Evolutionary conservation across 2,329 filamentous ascomycete genomes (phyloP).

Genomic region (Trichoderma koningii): DNA sequence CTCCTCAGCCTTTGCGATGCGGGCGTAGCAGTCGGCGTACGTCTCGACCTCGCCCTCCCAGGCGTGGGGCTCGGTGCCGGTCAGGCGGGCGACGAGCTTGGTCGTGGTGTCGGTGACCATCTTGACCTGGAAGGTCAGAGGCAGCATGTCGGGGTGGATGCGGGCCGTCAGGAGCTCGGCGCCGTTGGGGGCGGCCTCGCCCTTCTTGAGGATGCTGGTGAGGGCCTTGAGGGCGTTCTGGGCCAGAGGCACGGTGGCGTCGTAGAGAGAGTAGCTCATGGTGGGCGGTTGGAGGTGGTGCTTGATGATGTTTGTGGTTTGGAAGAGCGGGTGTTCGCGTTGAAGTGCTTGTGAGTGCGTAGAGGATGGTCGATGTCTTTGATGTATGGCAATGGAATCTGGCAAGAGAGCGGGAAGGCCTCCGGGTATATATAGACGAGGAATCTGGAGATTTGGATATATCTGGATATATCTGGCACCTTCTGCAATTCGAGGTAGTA

Average conservation of each 20-base stretch:
- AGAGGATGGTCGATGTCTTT: neutral
- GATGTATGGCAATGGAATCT: neutral
- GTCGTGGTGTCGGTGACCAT: constrained; percentile 37
- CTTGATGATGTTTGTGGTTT: neutral
- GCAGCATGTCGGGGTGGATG: constrained; percentile 48
- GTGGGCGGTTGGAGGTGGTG: constrained; percentile 30
- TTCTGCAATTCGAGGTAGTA: neutral
- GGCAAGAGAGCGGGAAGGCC: neutral
- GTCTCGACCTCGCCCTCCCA: constrained; percentile 38
- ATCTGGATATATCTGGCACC: neutral
- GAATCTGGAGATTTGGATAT: neutral
- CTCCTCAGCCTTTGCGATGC: constrained; percentile 39
- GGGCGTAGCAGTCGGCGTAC: constrained; percentile 41
- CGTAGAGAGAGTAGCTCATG: constrained; percentile 48
- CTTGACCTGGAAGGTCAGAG: constrained; percentile 46
- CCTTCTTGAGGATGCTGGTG: constrained; percentile 42
- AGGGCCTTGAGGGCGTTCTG: constrained; percentile 40
- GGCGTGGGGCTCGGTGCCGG: constrained; percentile 36
- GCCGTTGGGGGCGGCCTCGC: constrained; percentile 38
- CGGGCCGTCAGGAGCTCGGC: constrained; percentile 39
- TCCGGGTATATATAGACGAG: neutral
- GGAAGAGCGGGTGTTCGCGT: too few relatives aligned
- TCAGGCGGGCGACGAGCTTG: constrained; percentile 41
- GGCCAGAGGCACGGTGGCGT: constrained; percentile 40
- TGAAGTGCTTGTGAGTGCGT: too few relatives aligned